Evolutionary conservation across 495 filamentous ascomycete species (phyloP), one percentile per base, ranked within the genome.

Genomic region (Penicillium lividum): DNA sequence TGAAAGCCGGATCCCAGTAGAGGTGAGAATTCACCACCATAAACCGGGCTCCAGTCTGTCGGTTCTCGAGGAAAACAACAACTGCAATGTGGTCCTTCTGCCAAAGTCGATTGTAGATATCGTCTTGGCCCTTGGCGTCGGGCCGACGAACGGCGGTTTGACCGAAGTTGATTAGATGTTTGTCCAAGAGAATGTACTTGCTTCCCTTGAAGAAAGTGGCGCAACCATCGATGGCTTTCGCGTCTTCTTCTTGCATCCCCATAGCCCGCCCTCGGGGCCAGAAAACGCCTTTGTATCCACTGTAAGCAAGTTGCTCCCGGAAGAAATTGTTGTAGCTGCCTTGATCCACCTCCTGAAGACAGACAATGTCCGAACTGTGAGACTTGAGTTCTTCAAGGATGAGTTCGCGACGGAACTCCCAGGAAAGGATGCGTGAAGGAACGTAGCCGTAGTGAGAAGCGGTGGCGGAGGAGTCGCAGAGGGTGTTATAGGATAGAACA

Each of bases 101-200:
- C 94, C 97, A 98, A 16, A 98, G 86, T 11, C 94, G 87, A 69
- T 98, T 98, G 80, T 94, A 98, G 58, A 97, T 92, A 64, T 98
- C 95, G 65, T 93, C 89, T 52, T 93, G 89, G 34, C 90, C 88
- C 74, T 97, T 98, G 82, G 95, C 94, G 71, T 97, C 94, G 5
- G 91, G 89, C 51, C 95, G 82, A 56, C 93, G 90, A 71, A 98
- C 94, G 57, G 94, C 93, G 16, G 86, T 88, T 58, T 90, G 88
- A n/a, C 87, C 86, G 70, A 97, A 96, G 71, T 96, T 91, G 66
- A 98, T 84, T 46, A 96, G 68, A 54, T 96, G 87, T 76, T 97
- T 97, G 76, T 97, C 92, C 30, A 98, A 84, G 46, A 95, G 75
- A 62, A 95, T 89, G 73, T 89, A 98, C 78, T 96, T 96, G 75